A percentile compares a stretch with the other conserved stretches of the same genome.
phyloP scores from a whole-genome alignment of 306 rosid genomes.

The Castanopsis chinensis region DNA sequence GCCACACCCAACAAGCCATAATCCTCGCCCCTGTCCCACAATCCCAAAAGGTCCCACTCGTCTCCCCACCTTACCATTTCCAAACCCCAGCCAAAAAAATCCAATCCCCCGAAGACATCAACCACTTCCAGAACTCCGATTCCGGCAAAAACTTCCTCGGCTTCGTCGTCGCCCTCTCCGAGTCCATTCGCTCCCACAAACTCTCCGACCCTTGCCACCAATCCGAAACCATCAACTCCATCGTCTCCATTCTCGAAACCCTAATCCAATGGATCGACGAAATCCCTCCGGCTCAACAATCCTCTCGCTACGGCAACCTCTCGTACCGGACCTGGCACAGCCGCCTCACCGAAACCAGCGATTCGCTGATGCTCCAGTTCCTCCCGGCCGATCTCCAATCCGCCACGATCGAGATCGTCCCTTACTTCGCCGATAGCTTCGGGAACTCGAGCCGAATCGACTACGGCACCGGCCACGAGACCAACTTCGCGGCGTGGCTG shows the following conservation, averaged over 20 bases:
- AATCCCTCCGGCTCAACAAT: constrained; percentile 69
- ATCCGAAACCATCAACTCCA: constrained; percentile 34
- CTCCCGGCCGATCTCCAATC: constrained; percentile 50
- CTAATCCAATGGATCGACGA: constrained; percentile 67
- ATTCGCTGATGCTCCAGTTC: constrained; percentile 45
- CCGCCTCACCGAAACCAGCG: constrained; percentile 38
- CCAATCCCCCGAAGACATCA: constrained; percentile 69
- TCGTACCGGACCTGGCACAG: constrained; percentile 79
- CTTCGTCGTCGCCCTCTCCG: constrained; percentile 83
- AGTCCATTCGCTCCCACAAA: constrained; percentile 60
- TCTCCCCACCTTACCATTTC: constrained; percentile 50
- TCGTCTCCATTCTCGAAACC: constrained; percentile 59
- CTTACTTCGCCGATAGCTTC: constrained; percentile 71
- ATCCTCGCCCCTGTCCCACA: constrained; percentile 88
- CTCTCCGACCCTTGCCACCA: constrained; percentile 65
- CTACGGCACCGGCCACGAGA: constrained; percentile 95
- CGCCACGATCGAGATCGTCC: constrained; percentile 62
- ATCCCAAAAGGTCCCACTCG: constrained; percentile 55
- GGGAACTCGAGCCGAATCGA: constrained; percentile 89
- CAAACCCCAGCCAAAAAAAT: constrained; percentile 63
- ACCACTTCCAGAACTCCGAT: constrained; percentile 57
- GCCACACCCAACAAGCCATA: constrained; percentile 58
- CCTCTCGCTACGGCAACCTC: constrained; percentile 78
- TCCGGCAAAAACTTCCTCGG: constrained; percentile 74
- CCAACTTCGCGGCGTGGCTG: constrained; percentile 89